Evolutionary conservation across 164 flowering plant species (phyloP).

Genomic region (Berberis thunbergii): DNA sequence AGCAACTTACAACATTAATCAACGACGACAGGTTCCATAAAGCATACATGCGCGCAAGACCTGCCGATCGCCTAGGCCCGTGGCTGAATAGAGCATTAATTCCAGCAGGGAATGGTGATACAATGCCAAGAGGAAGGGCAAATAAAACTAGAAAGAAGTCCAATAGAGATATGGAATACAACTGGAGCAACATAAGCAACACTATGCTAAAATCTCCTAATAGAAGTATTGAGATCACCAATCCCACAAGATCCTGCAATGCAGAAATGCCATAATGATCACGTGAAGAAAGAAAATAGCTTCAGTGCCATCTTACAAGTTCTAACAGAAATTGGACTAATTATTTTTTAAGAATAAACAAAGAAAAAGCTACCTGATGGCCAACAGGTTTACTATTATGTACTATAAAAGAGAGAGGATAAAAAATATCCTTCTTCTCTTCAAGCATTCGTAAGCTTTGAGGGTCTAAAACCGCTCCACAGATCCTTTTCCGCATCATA

Average conservation of each 20-base stretch:
- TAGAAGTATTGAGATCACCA: conserved; percentile 71
- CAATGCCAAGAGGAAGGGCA: conserved; percentile 71
- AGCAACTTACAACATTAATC: conserved; percentile 71
- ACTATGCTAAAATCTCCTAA: conserved; percentile 88
- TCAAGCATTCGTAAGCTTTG: conserved; percentile 50
- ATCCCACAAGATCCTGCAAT: conserved; percentile 93
- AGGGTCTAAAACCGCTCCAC: conserved; percentile 53
- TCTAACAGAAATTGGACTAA: neutral
- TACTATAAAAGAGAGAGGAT: conserved; percentile 57
- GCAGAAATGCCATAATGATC: neutral
- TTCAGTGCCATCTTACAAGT: neutral
- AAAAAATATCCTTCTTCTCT: conserved; percentile 68
- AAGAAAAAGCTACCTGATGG: conserved; percentile 61
- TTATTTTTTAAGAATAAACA: no score
- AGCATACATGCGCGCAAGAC: conserved; percentile 85
- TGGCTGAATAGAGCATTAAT: conserved; percentile 89
- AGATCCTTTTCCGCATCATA: conserved; percentile 25
- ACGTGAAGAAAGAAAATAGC: neutral
- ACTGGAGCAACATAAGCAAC: conserved; percentile 71
- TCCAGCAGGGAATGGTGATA: conserved; percentile 91
- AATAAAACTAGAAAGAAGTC: conserved; percentile 58
- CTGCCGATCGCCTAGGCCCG: conserved; percentile 83
- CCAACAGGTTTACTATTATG: conserved; percentile 94
- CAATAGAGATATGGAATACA: conserved; percentile 70
- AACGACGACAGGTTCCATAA: conserved; percentile 85